A percentile compares a stretch with the other conserved stretches of the same genome.
phyloP scores from a whole-genome alignment of 2,329 filamentous ascomycete genomes.

The Didymella pinodella region DNA sequence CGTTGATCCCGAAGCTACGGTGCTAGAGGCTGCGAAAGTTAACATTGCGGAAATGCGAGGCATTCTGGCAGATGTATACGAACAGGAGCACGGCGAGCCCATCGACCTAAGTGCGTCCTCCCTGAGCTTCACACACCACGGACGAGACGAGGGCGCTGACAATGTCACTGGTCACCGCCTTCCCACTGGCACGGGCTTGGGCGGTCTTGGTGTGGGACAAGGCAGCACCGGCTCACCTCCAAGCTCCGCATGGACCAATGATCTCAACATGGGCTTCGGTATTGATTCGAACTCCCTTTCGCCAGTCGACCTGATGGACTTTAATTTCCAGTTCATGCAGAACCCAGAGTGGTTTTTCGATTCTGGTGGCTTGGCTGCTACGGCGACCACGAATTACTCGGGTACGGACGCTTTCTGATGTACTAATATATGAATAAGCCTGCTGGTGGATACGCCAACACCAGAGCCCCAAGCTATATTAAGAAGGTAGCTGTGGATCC shows the following conservation, averaged over 20 bases:
- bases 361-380: neutral
- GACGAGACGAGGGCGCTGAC: slow-evolving; percentile 21
- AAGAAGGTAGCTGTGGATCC: neutral
- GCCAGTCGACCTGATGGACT: neutral
- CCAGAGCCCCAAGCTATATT: too few relatives aligned
- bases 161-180: slow-evolving; percentile 4
- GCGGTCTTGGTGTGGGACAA: neutral
- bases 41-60: slow-evolving; percentile 21
- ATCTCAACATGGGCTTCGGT: neutral
- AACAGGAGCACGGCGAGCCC: slow-evolving; percentile 31
- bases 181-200: neutral
- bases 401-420: too few relatives aligned
- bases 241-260: too few relatives aligned
- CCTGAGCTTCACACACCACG: slow-evolving; percentile 14
- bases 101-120: slow-evolving; percentile 27
- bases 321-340: neutral
- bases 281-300: neutral
- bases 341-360: slow-evolving; percentile 20
- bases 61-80: slow-evolving; percentile 30
- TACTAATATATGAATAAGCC: too few relatives aligned
- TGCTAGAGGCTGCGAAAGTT: slow-evolving; percentile 31
- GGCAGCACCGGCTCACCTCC: neutral
- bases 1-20: slow-evolving; percentile 26
- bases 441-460: too few relatives aligned
- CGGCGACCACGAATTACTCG: too few relatives aligned